Evolutionary conservation across 306 rosid species (phyloP).

Genomic region (Glycine latifolia): DNA sequence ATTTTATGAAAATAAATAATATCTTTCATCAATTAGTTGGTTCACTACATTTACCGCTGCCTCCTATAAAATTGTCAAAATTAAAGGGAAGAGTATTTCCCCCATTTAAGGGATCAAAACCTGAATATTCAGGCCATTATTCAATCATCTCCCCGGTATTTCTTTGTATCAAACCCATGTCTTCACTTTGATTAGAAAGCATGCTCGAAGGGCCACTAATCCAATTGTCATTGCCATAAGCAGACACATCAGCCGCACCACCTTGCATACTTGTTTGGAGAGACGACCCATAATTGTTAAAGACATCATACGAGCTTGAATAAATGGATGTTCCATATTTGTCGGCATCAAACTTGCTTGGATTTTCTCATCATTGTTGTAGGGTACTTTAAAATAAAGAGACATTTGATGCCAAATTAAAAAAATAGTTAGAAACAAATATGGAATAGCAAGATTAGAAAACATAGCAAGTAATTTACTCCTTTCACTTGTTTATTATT

Average conservation of each 20-base stretch:
- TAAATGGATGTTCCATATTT: constrained; percentile 63
- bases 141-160: constrained; percentile 71
- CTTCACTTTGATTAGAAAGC: constrained; percentile 62
- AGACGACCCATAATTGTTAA: constrained; percentile 65
- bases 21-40: too few species aligned
- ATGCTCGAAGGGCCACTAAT: constrained; percentile 58
- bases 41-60: background rate
- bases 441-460: background rate
- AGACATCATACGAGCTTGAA: constrained; percentile 53
- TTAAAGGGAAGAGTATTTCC: background rate
- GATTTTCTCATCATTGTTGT: constrained; percentile 53
- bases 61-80: background rate
- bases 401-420: constrained; percentile 19
- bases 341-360: constrained; percentile 64
- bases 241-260: constrained; percentile 54
- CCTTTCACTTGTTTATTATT: background rate
- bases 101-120: constrained; percentile 48
- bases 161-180: constrained; percentile 38
- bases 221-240: constrained; percentile 61
- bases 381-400: constrained; percentile 57
- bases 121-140: constrained; percentile 73
- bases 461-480: background rate
- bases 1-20: too few species aligned
- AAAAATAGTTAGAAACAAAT: background rate
- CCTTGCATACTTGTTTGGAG: constrained; percentile 59